A percentile compares a stretch with the other conserved stretches of the same genome.
These are phyloP conservation scores for Juglanconis sp. DNA, from an alignment of 2,329 filamentous ascomycete species.

Conservation along the genomic window DNA sequence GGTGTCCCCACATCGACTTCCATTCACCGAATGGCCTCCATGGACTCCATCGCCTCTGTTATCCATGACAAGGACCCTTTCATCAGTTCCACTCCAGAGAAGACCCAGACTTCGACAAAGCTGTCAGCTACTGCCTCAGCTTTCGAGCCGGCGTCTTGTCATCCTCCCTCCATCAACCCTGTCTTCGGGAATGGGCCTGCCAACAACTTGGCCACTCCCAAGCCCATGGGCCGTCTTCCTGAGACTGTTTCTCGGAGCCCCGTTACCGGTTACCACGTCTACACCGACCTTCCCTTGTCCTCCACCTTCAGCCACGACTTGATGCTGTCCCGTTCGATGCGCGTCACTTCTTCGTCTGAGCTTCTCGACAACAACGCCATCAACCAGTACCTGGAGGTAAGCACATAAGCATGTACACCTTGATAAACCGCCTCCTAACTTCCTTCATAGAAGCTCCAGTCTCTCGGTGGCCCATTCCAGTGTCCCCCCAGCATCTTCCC, in stretches of 20 bases:
- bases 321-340: slow-evolving; percentile 43
- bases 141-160: slow-evolving; percentile 38
- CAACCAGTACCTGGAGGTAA: slow-evolving; percentile 43
- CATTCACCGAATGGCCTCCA: slow-evolving; percentile 9
- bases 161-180: slow-evolving; percentile 40
- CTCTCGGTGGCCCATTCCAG: slow-evolving; percentile 32
- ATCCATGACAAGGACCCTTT: slow-evolving; percentile 53
- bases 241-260: slow-evolving; percentile 19
- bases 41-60: slow-evolving; percentile 24
- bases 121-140: slow-evolving; percentile 62
- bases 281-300: slow-evolving; percentile 26
- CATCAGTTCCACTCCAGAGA: slow-evolving; percentile 35
- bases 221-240: slow-evolving; percentile 4
- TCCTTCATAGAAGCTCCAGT: slow-evolving; percentile 36
- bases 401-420: slow-evolving; percentile 13
- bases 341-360: slow-evolving; percentile 33
- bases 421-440: slow-evolving; percentile 17
- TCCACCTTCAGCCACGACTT: slow-evolving; percentile 43
- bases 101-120: slow-evolving; percentile 38
- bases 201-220: slow-evolving; percentile 5
- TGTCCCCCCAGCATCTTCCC: slow-evolving; percentile 36
- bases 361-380: slow-evolving; percentile 36
- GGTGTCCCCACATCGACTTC: not conserved
- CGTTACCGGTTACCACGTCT: slow-evolving; percentile 17
- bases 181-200: slow-evolving; percentile 22